A percentile compares a stretch with the other conserved stretches of the same genome.
phyloP scores from a whole-genome alignment of 2,329 filamentous ascomycete species.

The Epichloe amarillans region DNA sequence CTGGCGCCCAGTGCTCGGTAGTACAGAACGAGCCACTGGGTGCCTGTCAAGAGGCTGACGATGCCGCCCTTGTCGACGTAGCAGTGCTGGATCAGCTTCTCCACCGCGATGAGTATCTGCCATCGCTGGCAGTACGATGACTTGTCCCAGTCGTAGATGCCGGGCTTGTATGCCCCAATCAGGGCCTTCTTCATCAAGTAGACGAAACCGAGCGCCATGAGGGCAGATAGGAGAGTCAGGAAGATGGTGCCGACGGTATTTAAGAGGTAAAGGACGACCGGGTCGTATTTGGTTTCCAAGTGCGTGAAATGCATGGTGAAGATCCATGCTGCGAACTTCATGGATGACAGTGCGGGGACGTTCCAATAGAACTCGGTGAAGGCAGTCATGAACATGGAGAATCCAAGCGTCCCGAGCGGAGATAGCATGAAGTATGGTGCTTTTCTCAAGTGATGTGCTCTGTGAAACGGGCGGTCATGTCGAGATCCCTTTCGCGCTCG shows the following conservation, averaged over 20 bases:
- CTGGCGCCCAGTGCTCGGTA: conserved; percentile 38
- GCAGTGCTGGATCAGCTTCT: conserved; percentile 35
- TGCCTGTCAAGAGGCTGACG: conserved; percentile 38
- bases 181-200: conserved; percentile 37
- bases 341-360: conserved; percentile 30
- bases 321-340: conserved; percentile 30
- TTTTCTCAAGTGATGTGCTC: conserved; percentile 16
- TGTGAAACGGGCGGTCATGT: conserved; percentile 43
- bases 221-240: conserved; percentile 27
- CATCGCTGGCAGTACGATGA: conserved; percentile 44
- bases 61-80: conserved; percentile 34
- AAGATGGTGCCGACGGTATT: conserved; percentile 25
- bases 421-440: conserved; percentile 37
- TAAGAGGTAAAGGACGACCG: conserved; percentile 27
- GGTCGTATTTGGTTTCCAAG: conserved; percentile 14
- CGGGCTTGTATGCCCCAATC: conserved; percentile 34
- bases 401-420: conserved; percentile 32
- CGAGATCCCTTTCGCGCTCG: conserved; percentile 19
- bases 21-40: conserved; percentile 37
- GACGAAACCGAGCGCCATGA: conserved; percentile 29
- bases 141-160: conserved; percentile 45
- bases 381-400: conserved; percentile 32
- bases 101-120: conserved; percentile 39
- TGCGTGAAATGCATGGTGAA: conserved; percentile 11
- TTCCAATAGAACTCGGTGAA: conserved; percentile 39